These are phyloP conservation scores for Calonectria honghensis DNA, from an alignment of 2,329 filamentous ascomycete genomes.

Conservation along the genomic window DNA sequence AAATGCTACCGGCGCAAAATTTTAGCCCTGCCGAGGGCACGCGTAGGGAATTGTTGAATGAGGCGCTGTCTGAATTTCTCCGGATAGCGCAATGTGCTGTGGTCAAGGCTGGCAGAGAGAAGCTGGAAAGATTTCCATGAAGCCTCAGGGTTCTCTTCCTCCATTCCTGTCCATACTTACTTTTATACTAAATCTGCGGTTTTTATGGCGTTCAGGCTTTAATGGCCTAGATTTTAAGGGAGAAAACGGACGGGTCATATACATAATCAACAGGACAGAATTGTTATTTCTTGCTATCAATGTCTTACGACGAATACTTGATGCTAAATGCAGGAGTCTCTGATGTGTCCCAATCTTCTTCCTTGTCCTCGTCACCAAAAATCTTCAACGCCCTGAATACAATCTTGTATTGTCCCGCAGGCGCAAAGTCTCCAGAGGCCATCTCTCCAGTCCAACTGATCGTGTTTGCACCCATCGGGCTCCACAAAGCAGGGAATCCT, in stretches of 20 bases:
- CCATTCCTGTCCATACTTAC: background rate
- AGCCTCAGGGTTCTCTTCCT: background rate
- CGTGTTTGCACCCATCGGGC: slow-evolving; percentile 51
- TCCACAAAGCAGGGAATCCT: slow-evolving; percentile 63
- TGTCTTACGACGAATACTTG: slow-evolving; percentile 57
- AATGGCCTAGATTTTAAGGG: background rate
- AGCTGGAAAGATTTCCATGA: background rate
- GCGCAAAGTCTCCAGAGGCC: slow-evolving; percentile 67
- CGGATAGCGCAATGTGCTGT: slow-evolving; percentile 6
- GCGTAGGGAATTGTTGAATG: background rate
- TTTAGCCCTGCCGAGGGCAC: background rate
- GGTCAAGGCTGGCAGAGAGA: background rate
- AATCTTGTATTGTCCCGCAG: slow-evolving; percentile 70
- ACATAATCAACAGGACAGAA: background rate
- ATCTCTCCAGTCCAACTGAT: slow-evolving; percentile 68
- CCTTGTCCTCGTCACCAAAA: slow-evolving; percentile 67
- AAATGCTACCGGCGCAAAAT: background rate
- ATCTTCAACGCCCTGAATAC: slow-evolving; percentile 69
- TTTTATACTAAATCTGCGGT: background rate
- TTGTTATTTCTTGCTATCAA: background rate
- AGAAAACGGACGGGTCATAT: background rate
- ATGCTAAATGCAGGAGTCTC: slow-evolving; percentile 67
- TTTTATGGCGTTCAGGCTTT: background rate
- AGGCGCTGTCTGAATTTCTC: background rate
- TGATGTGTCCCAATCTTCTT: slow-evolving; percentile 67